A percentile compares a stretch with the other conserved stretches of the same genome.
Evolutionary conservation across 169 alveolate species (phyloP).

Genomic region (Plasmodium coatneyi): DNA sequence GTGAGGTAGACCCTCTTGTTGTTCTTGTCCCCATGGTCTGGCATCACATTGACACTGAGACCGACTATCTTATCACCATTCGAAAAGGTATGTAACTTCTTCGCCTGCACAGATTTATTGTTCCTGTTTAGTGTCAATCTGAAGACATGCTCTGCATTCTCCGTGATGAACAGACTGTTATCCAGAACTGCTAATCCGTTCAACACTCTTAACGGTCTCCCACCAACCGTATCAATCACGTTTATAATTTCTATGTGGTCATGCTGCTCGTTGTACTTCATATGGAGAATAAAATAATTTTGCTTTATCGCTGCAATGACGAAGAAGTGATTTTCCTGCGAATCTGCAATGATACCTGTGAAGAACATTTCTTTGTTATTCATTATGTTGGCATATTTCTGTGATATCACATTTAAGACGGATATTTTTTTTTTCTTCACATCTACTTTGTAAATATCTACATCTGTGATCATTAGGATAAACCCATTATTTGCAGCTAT

Average conservation of each 20-base stretch:
- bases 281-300: conserved; percentile 25
- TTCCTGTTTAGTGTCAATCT: neutral
- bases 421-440: conserved; percentile 13
- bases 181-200: conserved; percentile 6
- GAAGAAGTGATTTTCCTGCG: conserved; percentile 29
- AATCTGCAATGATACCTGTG: conserved; percentile 26
- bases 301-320: neutral
- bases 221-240: conserved; percentile 19
- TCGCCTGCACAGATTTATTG: neutral
- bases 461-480: conserved; percentile 23
- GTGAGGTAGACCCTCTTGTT: neutral
- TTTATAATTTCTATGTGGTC: neutral
- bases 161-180: conserved; percentile 11
- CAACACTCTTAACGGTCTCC: neutral
- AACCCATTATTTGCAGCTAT: conserved; percentile 58
- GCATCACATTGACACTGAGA: neutral
- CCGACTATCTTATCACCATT: conserved; percentile 39
- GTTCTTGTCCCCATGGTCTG: neutral
- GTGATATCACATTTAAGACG: neutral
- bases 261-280: conserved; percentile 5
- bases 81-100: neutral
- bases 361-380: conserved; percentile 36
- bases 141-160: conserved; percentile 20
- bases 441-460: conserved; percentile 28
- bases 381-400: neutral